Evolutionary conservation across 2,329 filamentous ascomycete species (phyloP).

Genomic region (Cercospora sp.): DNA sequence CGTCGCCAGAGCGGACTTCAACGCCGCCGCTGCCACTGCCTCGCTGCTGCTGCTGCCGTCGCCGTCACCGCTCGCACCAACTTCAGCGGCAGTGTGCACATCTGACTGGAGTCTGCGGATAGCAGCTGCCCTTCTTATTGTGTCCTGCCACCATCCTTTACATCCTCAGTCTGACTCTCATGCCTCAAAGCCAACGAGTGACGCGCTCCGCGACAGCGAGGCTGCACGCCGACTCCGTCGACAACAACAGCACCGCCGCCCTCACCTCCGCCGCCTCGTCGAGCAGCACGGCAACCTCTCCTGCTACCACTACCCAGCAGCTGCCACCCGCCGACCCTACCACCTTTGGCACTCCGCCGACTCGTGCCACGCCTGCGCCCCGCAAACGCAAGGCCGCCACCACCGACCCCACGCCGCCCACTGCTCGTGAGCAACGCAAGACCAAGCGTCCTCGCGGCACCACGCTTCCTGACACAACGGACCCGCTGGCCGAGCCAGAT

Average conservation of each 20-base stretch:
- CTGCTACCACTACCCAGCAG: slow-evolving; percentile 27
- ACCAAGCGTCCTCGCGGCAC: slow-evolving; percentile 62
- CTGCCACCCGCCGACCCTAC: background rate
- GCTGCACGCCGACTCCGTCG: slow-evolving; percentile 53
- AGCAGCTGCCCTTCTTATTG: slow-evolving; percentile 11
- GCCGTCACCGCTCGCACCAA: background rate
- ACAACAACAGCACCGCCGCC: slow-evolving; percentile 38
- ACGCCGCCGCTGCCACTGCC: slow-evolving; percentile 3
- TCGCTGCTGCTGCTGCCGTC: slow-evolving; percentile 1
- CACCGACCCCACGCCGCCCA: slow-evolving; percentile 54
- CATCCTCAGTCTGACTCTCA: slow-evolving; percentile 26
- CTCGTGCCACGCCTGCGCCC: slow-evolving; percentile 61
- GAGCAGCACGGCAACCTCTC: slow-evolving; percentile 27
- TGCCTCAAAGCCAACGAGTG: slow-evolving; percentile 31
- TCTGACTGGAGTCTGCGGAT: slow-evolving; percentile 12
- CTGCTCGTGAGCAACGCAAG: slow-evolving; percentile 42
- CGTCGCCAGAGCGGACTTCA: slow-evolving; percentile 12
- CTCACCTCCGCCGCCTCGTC: slow-evolving; percentile 36
- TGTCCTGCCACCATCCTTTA: background rate
- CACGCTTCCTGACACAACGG: slow-evolving; percentile 35
- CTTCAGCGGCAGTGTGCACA: slow-evolving; percentile 6
- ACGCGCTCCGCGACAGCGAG: slow-evolving; percentile 61
- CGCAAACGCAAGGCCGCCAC: slow-evolving; percentile 64
- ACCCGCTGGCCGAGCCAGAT: slow-evolving; percentile 42
- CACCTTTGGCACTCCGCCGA: slow-evolving; percentile 47